Evolutionary conservation across 2,329 filamentous ascomycete species (phyloP).

Genomic region (Colletotrichum tabaci): DNA sequence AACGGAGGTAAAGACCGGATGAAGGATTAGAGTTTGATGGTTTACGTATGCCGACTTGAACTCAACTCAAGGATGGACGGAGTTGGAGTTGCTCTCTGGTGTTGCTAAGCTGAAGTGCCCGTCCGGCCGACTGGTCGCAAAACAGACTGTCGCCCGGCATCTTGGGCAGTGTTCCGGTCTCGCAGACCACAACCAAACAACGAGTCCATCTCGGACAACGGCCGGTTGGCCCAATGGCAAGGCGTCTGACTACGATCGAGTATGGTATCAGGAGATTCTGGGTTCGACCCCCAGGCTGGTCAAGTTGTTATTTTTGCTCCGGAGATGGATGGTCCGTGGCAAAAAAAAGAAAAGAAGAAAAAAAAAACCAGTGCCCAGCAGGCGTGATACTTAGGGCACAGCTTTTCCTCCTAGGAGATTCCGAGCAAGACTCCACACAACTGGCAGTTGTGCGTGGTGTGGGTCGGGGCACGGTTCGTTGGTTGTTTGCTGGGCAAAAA

Average conservation of each 20-base stretch:
- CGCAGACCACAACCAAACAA: background rate
- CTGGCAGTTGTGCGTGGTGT: conserved; percentile 4
- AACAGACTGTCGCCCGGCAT: no score
- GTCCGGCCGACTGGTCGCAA: background rate
- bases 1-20: background rate
- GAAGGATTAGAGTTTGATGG: background rate
- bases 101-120: no score
- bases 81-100: background rate
- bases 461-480: conserved; percentile 39
- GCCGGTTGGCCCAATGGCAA: conserved; percentile 56
- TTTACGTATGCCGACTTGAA: background rate
- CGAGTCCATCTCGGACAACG: background rate
- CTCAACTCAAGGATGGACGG: background rate
- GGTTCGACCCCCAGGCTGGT: conserved; percentile 43
- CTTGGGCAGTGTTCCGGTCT: background rate
- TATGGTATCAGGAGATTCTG: conserved; percentile 41
- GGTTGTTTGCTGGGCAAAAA: conserved; percentile 26
- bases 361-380: background rate
- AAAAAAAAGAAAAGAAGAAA: no score
- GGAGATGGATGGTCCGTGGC: no score
- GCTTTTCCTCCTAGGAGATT: background rate
- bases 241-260: conserved; percentile 59
- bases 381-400: conserved; percentile 16
- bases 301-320: background rate
- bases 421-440: conserved; percentile 21